phyloP scores from a whole-genome alignment of 106 monocot species.

The Platanthera zijinensis region DNA sequence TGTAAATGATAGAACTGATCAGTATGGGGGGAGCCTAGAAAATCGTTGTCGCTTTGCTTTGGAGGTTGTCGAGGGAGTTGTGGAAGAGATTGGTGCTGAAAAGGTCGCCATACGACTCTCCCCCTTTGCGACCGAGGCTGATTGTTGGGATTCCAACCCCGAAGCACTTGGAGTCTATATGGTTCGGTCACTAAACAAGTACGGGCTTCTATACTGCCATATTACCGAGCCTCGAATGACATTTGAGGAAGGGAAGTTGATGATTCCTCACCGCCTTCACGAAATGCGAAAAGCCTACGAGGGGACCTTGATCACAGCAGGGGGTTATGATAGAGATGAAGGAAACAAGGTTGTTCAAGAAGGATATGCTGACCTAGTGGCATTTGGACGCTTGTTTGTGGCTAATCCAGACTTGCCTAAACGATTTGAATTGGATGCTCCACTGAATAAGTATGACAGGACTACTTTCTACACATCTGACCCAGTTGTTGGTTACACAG shows the following conservation, averaged over 20 bases:
- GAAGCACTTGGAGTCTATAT: slow-evolving; percentile 34
- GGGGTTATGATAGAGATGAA: slow-evolving; percentile 44
- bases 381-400: slow-evolving; percentile 37
- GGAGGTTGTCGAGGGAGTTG: slow-evolving; percentile 12
- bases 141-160: slow-evolving; percentile 8
- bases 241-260: slow-evolving; percentile 18
- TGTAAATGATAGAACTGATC: slow-evolving; percentile 14
- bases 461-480: slow-evolving; percentile 36
- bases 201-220: slow-evolving; percentile 32
- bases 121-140: slow-evolving; percentile 12
- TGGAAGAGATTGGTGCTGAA: slow-evolving; percentile 15
- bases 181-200: slow-evolving; percentile 37
- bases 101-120: slow-evolving; percentile 16
- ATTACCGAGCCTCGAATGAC: slow-evolving; percentile 48
- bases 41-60: slow-evolving; percentile 18
- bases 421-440: slow-evolving; percentile 37
- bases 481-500: slow-evolving; percentile 48
- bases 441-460: slow-evolving; percentile 37
- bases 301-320: slow-evolving; percentile 40
- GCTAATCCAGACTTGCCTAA: slow-evolving; percentile 48
- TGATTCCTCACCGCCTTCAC: slow-evolving; percentile 21
- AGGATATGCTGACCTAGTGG: slow-evolving; percentile 42
- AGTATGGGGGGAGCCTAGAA: slow-evolving; percentile 14
- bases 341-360: slow-evolving; percentile 27
- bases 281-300: slow-evolving; percentile 33